Evolutionary conservation across 495 filamentous ascomycete genomes (phyloP), one percentile per base, ranked within the genome.

Genomic region (Podospora pseudoanserina): DNA sequence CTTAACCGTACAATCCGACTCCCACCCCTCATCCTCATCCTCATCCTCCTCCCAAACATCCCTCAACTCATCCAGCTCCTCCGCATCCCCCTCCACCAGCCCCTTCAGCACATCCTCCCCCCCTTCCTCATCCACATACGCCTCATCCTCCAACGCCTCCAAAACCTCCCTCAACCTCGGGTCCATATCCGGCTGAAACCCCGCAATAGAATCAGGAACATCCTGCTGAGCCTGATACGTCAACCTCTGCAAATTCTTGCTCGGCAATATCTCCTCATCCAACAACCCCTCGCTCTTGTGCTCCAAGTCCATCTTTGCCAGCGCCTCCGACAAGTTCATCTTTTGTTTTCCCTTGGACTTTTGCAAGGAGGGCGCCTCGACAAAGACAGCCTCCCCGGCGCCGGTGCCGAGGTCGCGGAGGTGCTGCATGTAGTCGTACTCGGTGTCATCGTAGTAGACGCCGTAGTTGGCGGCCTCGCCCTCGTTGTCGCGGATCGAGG

Each of bases 351-450:
- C 82, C 78, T 93, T 93, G 77, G 90, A 91, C 16, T 79, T 84
- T 9, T 79, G 73, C 2, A 49, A 3, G 9, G 39, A 49, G 23
- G 85, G 80, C 0, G 93, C 90, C 72, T 96, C 91, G 19, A 98
- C 84, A 70, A 95, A 97, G 60, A 91, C 84, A 20, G 88, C 86
- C 55, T 90, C 88, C 5, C 84, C 82, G 32, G 82, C 79, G 3
- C 87, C 89, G 16, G 77, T 76, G 32, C 84, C 86, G 3, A 87
- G 85, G 67, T 97, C 95, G n/a, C 92, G 90, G 82, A 99, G 83
- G 80, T 99, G 96, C 78, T 99, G 95, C 95, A 99, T 98, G 80
- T 99, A 99, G 74, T 99, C 96, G 80, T 99, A 99, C 72, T 90
- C 86, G 65, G 92, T 90, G 78, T 99, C 95, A 75, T 89, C 87